Base-by-base conservation (phyloP, 1,284 basidiomycete species). In the Cutaneotrichosporon curvatum region DNA sequence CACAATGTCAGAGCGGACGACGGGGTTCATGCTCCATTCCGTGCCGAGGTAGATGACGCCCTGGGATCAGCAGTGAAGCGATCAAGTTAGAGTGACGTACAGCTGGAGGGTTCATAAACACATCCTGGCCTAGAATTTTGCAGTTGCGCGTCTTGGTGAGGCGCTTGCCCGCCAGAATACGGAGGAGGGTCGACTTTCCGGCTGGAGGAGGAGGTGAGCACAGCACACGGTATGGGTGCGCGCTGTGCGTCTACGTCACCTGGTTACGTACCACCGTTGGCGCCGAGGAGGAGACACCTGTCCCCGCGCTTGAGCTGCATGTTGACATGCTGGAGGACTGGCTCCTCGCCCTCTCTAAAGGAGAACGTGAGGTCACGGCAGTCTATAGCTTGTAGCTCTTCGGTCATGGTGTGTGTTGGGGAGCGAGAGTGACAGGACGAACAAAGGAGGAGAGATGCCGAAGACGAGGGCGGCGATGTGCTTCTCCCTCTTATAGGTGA, bases 11-110 rank as follows among this genome's bases (percentile, higher is more conserved):
- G 85, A 78, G 32, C 92, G 81, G 3, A 98, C 94, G 42, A 97
- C 92, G 1, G 91, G 91, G 72, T 97, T 97, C 81, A 87, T 87
- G 4, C 90, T 84, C 87, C 86, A 92, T 73, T 91, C 87, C 1
- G 88, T 87, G 44, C 92, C 92, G 20, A 98, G 80, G 67, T 91
- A 94, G 9, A 89, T 86, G 20, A 95, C 80, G 8, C 87, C 87
- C 37, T 79, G 38, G 4, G 5, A 37, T 36, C 37, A 45, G 45
- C 44, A 36, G 14, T 10, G 25, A 7, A 7, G 25, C 8, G 25
- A 12, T 7, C 12, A 12, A 28, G 25, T 7, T 7, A 28, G 25
- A 12, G 25, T 28, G 25, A 9, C 72, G 47, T 42, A 74, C 73
- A 15, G 63, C 62, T 0, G 76, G 76, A 7, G 75, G 74, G 36